A percentile compares a stretch with the other conserved stretches of the same genome.
These are phyloP conservation scores for Teratosphaeria gauchensis DNA, from an alignment of 2,329 filamentous ascomycete species.

Conservation along the genomic window DNA sequence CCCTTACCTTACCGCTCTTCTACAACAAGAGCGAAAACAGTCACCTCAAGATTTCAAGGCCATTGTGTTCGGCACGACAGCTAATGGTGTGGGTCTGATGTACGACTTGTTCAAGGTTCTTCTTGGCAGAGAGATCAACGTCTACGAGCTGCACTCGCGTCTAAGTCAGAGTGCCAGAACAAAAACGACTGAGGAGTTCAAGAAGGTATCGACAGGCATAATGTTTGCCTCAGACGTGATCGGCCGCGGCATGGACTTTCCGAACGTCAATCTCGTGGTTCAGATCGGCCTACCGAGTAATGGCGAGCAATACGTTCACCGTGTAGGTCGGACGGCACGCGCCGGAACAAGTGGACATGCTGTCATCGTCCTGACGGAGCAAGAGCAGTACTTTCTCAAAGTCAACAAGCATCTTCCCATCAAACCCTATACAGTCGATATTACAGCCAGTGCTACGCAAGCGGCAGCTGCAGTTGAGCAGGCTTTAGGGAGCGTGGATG, in stretches of 20 bases:
- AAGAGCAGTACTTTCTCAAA: slow-evolving; percentile 43
- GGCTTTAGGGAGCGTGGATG: slow-evolving; percentile 28
- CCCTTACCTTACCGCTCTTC: slow-evolving; percentile 34
- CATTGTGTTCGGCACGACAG: slow-evolving; percentile 40
- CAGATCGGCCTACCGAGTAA: slow-evolving; percentile 53
- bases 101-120: slow-evolving; percentile 27
- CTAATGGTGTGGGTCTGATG: slow-evolving; percentile 36
- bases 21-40: slow-evolving; percentile 33
- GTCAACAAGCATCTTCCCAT: slow-evolving; percentile 43
- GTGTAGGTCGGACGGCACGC: slow-evolving; percentile 85
- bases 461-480: slow-evolving; percentile 22
- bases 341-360: slow-evolving; percentile 62
- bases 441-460: slow-evolving; percentile 28
- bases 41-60: slow-evolving; percentile 34
- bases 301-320: slow-evolving; percentile 67
- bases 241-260: slow-evolving; percentile 90
- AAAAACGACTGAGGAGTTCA: slow-evolving; percentile 36
- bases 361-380: slow-evolving; percentile 43
- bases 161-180: slow-evolving; percentile 34
- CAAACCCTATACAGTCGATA: slow-evolving; percentile 37
- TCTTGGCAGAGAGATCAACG: slow-evolving; percentile 27
- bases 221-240: slow-evolving; percentile 61
- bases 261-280: slow-evolving; percentile 89
- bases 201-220: slow-evolving; percentile 37
- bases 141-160: slow-evolving; percentile 36